phyloP scores from a whole-genome alignment of 1,139 yeast species.

The Candida sp. region DNA sequence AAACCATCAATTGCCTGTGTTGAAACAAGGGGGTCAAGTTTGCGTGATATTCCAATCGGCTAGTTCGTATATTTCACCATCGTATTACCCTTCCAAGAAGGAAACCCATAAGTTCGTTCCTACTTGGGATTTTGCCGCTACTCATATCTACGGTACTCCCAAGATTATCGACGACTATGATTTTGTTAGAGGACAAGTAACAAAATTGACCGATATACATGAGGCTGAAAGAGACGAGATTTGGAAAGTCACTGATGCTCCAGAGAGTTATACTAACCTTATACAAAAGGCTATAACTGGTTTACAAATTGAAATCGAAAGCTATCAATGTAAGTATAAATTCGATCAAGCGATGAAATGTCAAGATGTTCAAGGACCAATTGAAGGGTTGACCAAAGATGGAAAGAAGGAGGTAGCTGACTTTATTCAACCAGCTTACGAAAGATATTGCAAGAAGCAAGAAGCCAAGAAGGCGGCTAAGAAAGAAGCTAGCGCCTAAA shows the following conservation, averaged over 20 bases:
- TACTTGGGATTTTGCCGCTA: constrained; percentile 69
- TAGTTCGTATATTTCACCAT: constrained; percentile 57
- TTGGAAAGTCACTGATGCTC: constrained; percentile 63
- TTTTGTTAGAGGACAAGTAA: constrained; percentile 47
- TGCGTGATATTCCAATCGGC: constrained; percentile 54
- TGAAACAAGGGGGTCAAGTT: constrained; percentile 38
- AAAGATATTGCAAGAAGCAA: constrained; percentile 5
- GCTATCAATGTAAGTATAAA: constrained; percentile 57
- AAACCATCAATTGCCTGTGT: constrained; percentile 51
- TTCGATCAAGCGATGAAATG: constrained; percentile 51
- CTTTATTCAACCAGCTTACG: constrained; percentile 18
- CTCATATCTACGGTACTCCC: constrained; percentile 57
- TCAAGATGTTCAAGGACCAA: constrained; percentile 51
- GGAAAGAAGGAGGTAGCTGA: constrained; percentile 18
- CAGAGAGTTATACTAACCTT: constrained; percentile 42
- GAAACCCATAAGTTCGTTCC: constrained; percentile 65
- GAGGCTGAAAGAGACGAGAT: constrained; percentile 40
- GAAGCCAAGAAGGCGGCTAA: constrained; percentile 1
- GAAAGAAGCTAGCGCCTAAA: too few relatives aligned
- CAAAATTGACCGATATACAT: constrained; percentile 43
- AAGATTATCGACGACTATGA: constrained; percentile 42
- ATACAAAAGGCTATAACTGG: constrained; percentile 59
- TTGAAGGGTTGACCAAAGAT: constrained; percentile 40
- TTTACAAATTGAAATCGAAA: constrained; percentile 48
- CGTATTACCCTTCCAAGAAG: constrained; percentile 56